Evolutionary conservation across 2,329 filamentous ascomycete genomes (phyloP), one percentile per base, ranked within the genome.

Genomic region (Hyphodiscus sp.): DNA sequence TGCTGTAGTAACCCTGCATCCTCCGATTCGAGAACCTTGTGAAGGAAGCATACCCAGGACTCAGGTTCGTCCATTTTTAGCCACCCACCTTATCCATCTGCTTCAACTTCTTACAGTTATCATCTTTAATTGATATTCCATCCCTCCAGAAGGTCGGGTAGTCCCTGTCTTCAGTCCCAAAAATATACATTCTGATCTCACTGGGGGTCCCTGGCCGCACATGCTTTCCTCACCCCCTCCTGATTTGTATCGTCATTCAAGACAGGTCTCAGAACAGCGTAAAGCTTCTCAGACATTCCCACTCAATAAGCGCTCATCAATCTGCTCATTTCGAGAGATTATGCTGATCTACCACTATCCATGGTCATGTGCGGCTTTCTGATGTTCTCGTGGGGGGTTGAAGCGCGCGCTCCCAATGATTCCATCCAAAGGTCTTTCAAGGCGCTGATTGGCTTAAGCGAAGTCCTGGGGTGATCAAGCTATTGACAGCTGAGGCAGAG

Each of bases 301-400:
- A 6, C 33, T 38, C 33, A 38, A 50, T 55, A 61, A 58, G 59
- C 59, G 59, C 59, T 58, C 48, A 47, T 45, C 41, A 41, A 4
- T 20, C 20, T 45, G 44, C 20, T 56, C 52, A 53, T 54, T 53
- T 55, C 45, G 49, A 29, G 45, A 20, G 50, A 51, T 44, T 45
- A 54, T 49, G 43, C 43, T 41, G 45, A 45, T 52, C 50, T 38
- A 18, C 53, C 52, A 51, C 52, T 52, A 41, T 16, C 41, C 47
- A 11, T n/a, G 41, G 50, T 59, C 56, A 57, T 48, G 51, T 61
- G 58, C 41, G 30, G 49, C 38, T 13, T 53, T 50, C 38, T 48
- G 48, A 47, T 20, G 50, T 43, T 47, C 18, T 51, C 45, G 48
- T 52, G 50, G 52, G 53, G 47, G 45, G 18, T 57, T 57, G 53